Conservation (phyloP, 1,139 yeast species). For the Spencermartinsiella ligniputridi region DNA sequence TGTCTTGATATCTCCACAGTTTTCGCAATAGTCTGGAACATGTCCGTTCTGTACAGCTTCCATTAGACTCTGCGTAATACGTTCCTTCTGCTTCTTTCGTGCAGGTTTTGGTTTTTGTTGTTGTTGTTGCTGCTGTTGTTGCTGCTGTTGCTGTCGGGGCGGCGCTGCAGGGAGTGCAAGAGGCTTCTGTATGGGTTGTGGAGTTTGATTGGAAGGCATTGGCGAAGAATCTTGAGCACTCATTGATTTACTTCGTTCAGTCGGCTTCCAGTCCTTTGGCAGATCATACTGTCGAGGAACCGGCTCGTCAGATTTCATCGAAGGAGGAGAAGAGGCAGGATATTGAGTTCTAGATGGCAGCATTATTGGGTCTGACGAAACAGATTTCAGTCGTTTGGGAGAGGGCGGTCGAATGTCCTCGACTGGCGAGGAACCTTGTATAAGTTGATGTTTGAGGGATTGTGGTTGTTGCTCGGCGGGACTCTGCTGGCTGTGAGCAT, state of each 20-base stretch:
- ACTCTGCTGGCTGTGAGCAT: background rate
- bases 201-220: background rate
- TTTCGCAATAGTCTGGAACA: conserved; percentile 32
- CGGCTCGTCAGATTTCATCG: conserved; percentile 1
- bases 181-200: background rate
- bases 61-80: conserved; percentile 17
- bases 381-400: background rate
- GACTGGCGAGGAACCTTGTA: background rate
- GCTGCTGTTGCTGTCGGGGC: background rate
- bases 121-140: background rate
- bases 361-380: background rate
- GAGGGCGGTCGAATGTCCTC: background rate
- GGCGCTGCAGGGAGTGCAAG: background rate
- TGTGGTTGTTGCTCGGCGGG: background rate
- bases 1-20: conserved; percentile 36
- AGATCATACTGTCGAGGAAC: background rate
- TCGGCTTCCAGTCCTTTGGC: background rate
- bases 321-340: conserved; percentile 18
- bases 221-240: background rate
- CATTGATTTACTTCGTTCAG: background rate
- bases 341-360: conserved; percentile 9
- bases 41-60: conserved; percentile 21
- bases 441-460: background rate
- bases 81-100: background rate
- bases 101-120: background rate